Base-by-base conservation (phyloP, 2,329 filamentous ascomycete species). In the Nectriaceae sp. region DNA sequence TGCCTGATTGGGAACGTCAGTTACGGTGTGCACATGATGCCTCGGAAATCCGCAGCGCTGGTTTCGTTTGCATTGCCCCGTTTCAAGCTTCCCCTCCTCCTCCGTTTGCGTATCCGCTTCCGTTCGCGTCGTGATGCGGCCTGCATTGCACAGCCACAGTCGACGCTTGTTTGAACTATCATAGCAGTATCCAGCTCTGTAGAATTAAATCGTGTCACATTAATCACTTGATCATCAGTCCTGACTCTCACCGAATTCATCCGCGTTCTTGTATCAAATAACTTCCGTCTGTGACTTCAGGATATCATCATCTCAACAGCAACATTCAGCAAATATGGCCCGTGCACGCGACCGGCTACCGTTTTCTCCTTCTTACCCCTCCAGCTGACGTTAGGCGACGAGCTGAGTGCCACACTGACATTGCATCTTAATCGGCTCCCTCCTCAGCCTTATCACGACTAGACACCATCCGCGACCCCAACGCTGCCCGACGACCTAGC, bases 391-490 rank as follows among this genome's bases (percentile, higher is more conserved):
- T n/a, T n/a, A n/a, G n/a, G n/a, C n/a, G n/a, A n/a, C n/a, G n/a
- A n/a, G n/a, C n/a, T n/a, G n/a, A n/a, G n/a, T n/a, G 33, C 33
- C 6, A 36, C 8, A n/a, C 33, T 36, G 33, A 36, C 16, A 24
- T 21, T 42, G 20, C 42, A 35, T 42, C 36, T 21, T 36, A 4
- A 4, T 35, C 48, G 19, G 35, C 47, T 33, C 43, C 50, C 55
- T 57, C 52, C 46, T 57, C 60, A 63, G 60, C 60, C 60, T 63
- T 60, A 62, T 55, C 60, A 60, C 56, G 46, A 61, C 59, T 19
- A 11, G 8, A 36, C n/a, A 10, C 10, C n/a, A n/a, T n/a, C n/a
- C n/a, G n/a, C n/a, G n/a, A n/a, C 16, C 8, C 16, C 33, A 36
- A 36, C 33, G 16, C 24, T 29, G 24, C 24, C 38, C 24, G 26